Evolutionary conservation across 169 alveolate genomes (phyloP), one percentile per base, ranked within the genome.

Genomic region (Fabrea salina): DNA sequence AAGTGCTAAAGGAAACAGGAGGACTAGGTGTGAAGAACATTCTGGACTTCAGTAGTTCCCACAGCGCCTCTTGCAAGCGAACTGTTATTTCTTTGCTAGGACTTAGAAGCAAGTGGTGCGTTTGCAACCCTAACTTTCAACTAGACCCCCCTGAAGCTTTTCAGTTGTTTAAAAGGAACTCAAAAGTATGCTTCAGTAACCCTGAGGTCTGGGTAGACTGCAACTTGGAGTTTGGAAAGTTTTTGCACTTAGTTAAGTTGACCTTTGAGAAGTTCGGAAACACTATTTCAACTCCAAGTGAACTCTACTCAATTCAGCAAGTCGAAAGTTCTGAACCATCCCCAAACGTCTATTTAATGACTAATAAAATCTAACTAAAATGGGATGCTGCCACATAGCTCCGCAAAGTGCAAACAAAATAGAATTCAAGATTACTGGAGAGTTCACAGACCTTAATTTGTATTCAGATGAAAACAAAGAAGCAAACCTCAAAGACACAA

Each of bases 131-230:
- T 22, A 32, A 58, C 19, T 58, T 58, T 27, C 71, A 58, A 35
- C 71, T 58, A n/a, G 71, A 58, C 49, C 71, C 71, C 7, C 71
- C 71, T 30, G 71, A 58, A 58, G 33, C 43, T 35, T 58, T 16
- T 8, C 35, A 27, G 5, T 35, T 58, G 16, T 58, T 6, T 11
- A 27, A 30, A 43, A 58, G 43, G 4, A 58, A 58, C 33, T 25
- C 71, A 32, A 27, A 30, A 27, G 16, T 58, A 6, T 58, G 47
- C 43, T 58, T 22, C 33, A 30, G 25, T n/a, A 58, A 58, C 33
- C 49, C 25, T 3, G 43, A 58, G 19, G n/a, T 32, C 33, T 58
- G 71, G 71, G 19, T 43, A 27, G 30, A 58, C 33, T 30, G 33
- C 33, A 43, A 43, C 25, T 22, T 58, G 25, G 71, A 58, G n/a